Conservation (phyloP, 345 rosid species). For the Aquilaria yunnanensis region DNA sequence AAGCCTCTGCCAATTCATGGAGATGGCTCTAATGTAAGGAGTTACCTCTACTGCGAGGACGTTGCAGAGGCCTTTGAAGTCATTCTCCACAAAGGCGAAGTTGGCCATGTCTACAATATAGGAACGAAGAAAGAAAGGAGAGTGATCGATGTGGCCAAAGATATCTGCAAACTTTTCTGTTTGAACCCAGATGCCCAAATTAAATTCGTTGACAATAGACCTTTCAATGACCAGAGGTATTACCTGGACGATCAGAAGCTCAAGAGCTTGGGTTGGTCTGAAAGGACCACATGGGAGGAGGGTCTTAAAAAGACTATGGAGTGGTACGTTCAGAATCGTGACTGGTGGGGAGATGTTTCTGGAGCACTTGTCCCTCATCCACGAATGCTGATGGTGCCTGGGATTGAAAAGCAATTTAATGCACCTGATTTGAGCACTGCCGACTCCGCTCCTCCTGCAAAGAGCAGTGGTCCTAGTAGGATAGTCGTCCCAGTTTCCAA, state of each 20-base stretch:
- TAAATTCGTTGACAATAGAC: slow-evolving; percentile 59
- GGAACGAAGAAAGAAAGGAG: slow-evolving; percentile 72
- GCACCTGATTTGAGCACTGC: slow-evolving; percentile 28
- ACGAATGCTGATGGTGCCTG: slow-evolving; percentile 65
- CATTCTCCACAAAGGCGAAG: slow-evolving; percentile 64
- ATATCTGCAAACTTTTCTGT: slow-evolving; percentile 52
- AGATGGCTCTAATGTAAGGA: slow-evolving; percentile 59
- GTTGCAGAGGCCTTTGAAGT: slow-evolving; percentile 70
- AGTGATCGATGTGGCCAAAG: slow-evolving; percentile 60
- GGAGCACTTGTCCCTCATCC: slow-evolving; percentile 56
- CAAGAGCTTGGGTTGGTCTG: slow-evolving; percentile 42
- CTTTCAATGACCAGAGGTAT: slow-evolving; percentile 53
- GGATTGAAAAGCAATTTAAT: slow-evolving; percentile 36
- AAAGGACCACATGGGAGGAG: slow-evolving; percentile 42
- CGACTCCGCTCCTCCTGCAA: slow-evolving; percentile 12
- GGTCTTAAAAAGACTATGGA: slow-evolving; percentile 46
- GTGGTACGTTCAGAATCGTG: slow-evolving; percentile 43
- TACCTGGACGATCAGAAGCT: slow-evolving; percentile 48
- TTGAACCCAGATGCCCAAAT: slow-evolving; percentile 45
- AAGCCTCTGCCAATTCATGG: slow-evolving; percentile 64
- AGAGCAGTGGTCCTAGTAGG: slow-evolving; percentile 17
- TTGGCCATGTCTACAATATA: slow-evolving; percentile 68
- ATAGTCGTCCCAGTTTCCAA: slow-evolving; percentile 33
- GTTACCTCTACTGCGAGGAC: slow-evolving; percentile 64
- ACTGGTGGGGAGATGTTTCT: slow-evolving; percentile 60